Evolutionary conservation across 345 rosid species (phyloP).

Genomic region (Laguncularia racemosa): DNA sequence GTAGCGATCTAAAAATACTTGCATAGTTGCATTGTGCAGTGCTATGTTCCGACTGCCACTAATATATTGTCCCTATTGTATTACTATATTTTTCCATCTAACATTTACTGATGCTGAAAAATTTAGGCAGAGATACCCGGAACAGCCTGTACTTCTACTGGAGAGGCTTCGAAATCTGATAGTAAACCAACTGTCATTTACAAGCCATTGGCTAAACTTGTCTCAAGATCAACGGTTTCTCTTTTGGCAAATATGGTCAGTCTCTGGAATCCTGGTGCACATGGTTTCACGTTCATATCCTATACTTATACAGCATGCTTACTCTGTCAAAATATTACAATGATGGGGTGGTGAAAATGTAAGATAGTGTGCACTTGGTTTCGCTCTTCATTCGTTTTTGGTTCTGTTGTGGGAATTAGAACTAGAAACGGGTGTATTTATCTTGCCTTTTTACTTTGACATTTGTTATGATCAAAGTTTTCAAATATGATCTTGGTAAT

Average conservation of each 20-base stretch:
- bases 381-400: no score
- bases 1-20: background rate
- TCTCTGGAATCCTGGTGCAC: background rate
- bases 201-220: constrained; percentile 85
- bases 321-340: no score
- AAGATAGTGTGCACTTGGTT: no score
- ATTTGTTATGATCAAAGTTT: background rate
- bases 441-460: background rate
- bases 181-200: constrained; percentile 41
- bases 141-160: constrained; percentile 27
- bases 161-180: constrained; percentile 30
- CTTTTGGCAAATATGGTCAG: constrained; percentile 78
- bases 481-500: background rate
- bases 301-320: no score
- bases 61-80: background rate
- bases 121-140: constrained; percentile 40
- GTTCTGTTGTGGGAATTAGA: no score
- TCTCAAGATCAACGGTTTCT: constrained; percentile 69
- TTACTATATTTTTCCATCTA: background rate
- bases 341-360: no score
- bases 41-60: no score
- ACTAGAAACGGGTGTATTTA: no score
- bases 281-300: no score
- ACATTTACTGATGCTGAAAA: constrained; percentile 5
- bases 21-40: no score